phyloP scores from a whole-genome alignment of 768 basidiomycete species.

The Piloderma croceum region DNA sequence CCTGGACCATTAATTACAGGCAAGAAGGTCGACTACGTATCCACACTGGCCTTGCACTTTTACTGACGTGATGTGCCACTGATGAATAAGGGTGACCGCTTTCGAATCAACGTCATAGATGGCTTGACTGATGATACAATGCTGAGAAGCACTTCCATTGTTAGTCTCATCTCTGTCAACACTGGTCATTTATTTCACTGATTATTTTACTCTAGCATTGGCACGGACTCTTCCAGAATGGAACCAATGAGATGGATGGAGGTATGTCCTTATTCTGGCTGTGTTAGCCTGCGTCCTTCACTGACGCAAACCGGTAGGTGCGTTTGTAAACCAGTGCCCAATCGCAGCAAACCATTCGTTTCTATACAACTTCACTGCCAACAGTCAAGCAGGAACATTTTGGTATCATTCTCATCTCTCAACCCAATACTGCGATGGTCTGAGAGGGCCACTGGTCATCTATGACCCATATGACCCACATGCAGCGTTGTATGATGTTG shows the following conservation, averaged over 20 bases:
- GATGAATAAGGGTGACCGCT: constrained; percentile 36
- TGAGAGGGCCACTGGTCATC: constrained; percentile 37
- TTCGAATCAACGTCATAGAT: constrained; percentile 41
- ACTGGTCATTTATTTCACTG: no score
- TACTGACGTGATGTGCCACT: no score
- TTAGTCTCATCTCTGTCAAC: no score
- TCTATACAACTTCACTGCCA: constrained; percentile 35
- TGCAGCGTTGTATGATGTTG: constrained; percentile 37
- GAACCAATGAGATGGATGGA: constrained; percentile 33
- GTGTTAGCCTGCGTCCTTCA: no score
- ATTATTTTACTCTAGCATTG: constrained; percentile 9
- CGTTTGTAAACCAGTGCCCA: constrained; percentile 43
- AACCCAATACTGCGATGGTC: constrained; percentile 35
- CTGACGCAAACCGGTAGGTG: no score
- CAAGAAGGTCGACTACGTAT: no score
- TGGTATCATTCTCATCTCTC: constrained; percentile 34
- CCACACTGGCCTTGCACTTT: no score
- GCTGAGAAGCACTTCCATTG: constrained; percentile 37
- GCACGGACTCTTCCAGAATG: constrained; percentile 13
- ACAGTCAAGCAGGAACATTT: constrained; percentile 39
- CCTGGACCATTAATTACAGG: constrained; percentile 33
- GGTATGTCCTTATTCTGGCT: no score
- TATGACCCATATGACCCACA: constrained; percentile 44
- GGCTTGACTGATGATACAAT: constrained; percentile 32
- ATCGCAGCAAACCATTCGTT: constrained; percentile 36